A percentile compares a stretch with the other conserved stretches of the same genome.
Conservation (phyloP, 352 stramenopile genomes). For the Globisporangium solare region DNA sequence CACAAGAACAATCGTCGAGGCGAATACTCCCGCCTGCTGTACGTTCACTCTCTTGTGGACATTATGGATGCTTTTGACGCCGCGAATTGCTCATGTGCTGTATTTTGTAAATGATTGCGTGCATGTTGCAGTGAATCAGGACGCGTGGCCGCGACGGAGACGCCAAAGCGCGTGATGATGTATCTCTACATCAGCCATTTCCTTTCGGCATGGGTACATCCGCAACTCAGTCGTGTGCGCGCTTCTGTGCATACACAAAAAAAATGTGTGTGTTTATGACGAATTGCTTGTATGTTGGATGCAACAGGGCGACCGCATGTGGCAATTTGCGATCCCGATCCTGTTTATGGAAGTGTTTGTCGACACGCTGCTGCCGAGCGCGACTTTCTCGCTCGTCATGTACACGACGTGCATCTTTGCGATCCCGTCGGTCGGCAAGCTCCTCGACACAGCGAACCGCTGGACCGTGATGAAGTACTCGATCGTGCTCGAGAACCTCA, state of each 20-base stretch:
- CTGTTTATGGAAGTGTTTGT: conserved; percentile 87
- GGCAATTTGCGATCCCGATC: conserved; percentile 74
- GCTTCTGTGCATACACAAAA: too few relatives aligned
- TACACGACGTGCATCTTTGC: conserved; percentile 70
- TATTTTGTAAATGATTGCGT: background rate
- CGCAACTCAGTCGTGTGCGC: too few relatives aligned
- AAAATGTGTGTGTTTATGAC: too few relatives aligned
- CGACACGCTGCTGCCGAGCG: conserved; percentile 72
- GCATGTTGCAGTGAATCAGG: background rate
- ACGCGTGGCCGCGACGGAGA: background rate
- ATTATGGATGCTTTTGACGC: background rate
- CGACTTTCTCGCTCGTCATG: conserved; percentile 65
- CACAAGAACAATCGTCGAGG: conserved; percentile 7
- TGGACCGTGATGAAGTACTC: conserved; percentile 66
- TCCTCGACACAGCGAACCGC: conserved; percentile 61
- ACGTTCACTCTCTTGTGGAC: conserved; percentile 7
- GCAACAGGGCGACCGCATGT: conserved; percentile 69
- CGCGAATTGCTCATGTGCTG: background rate
- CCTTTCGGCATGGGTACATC: conserved; percentile 65
- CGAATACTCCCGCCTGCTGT: conserved; percentile 33
- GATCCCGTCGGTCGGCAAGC: conserved; percentile 60
- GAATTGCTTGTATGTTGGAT: background rate
- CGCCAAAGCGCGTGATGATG: conserved; percentile 35
- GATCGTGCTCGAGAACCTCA: conserved; percentile 72
- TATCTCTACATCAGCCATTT: conserved; percentile 78